These are phyloP conservation scores for Oenanthe sinensis DNA, from an alignment of 129 eudicot species.

Conservation along the genomic window DNA sequence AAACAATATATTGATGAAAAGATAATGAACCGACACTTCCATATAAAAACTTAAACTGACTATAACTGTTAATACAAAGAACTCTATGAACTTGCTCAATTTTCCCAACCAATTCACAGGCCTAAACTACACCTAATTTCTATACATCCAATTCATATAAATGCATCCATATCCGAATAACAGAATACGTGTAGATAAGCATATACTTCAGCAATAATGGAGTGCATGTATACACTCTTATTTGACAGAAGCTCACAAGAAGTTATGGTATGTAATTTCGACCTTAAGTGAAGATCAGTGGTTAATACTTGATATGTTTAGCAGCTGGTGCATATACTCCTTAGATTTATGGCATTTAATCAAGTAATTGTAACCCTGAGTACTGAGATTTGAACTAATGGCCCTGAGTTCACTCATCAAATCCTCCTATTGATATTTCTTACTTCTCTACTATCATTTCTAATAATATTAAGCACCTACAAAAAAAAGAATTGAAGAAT, in stretches of 20 bases:
- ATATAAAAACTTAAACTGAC: background rate
- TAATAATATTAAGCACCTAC: too few relatives aligned
- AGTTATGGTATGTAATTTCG: too few relatives aligned
- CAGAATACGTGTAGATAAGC: background rate
- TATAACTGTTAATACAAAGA: background rate
- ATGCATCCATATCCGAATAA: background rate
- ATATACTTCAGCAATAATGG: background rate
- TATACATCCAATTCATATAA: background rate
- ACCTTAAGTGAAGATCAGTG: background rate
- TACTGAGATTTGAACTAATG: background rate
- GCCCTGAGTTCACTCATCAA: background rate
- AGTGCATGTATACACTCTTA: background rate
- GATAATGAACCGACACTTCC: background rate
- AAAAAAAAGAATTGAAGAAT: too few relatives aligned
- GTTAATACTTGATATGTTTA: background rate
- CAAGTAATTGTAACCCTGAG: background rate
- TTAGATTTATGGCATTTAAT: background rate
- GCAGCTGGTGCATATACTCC: background rate
- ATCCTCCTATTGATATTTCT: background rate
- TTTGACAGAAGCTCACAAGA: background rate
- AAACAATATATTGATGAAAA: background rate
- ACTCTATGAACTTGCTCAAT: background rate
- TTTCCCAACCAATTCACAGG: background rate
- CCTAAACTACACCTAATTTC: background rate
- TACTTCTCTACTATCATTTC: background rate